Conservation (phyloP, 2,329 filamentous ascomycete genomes). For the Fusarium sp. region DNA sequence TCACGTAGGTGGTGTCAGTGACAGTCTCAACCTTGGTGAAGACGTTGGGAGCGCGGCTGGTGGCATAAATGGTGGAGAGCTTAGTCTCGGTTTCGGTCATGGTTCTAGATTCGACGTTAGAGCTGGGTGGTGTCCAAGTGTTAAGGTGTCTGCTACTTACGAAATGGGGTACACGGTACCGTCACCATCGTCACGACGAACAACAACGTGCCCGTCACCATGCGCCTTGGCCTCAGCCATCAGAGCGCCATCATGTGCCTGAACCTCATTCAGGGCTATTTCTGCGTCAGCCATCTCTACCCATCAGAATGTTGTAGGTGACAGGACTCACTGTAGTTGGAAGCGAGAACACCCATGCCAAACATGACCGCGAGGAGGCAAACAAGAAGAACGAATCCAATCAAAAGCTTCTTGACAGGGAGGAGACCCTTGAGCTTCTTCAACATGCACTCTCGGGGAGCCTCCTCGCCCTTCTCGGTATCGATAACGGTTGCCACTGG, state of each 20-base stretch:
- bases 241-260: not conserved
- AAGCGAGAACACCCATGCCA: conserved; percentile 43
- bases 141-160: conserved; percentile 39
- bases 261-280: conserved; percentile 8
- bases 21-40: conserved; percentile 38
- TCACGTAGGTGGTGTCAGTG: conserved; percentile 44
- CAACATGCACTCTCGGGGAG: conserved; percentile 11
- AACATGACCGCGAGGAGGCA: conserved; percentile 41
- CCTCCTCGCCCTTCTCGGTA: conserved; percentile 37
- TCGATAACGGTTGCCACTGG: conserved; percentile 43
- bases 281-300: conserved; percentile 12
- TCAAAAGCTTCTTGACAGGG: conserved; percentile 24
- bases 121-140: not conserved
- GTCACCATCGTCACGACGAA: conserved; percentile 26
- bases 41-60: conserved; percentile 33
- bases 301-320: not conserved
- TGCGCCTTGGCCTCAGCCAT: not conserved
- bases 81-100: conserved; percentile 48
- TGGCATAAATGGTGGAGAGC: conserved; percentile 47
- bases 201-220: not conserved
- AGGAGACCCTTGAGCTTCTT: conserved; percentile 20
- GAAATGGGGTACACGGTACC: conserved; percentile 47
- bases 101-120: conserved; percentile 40
- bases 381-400: conserved; percentile 13
- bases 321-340: conserved; percentile 39